Evolutionary conservation across 1,139 yeast species (phyloP), one percentile per base, ranked within the genome.

Genomic region (Nakaseomyces bracarensis): DNA sequence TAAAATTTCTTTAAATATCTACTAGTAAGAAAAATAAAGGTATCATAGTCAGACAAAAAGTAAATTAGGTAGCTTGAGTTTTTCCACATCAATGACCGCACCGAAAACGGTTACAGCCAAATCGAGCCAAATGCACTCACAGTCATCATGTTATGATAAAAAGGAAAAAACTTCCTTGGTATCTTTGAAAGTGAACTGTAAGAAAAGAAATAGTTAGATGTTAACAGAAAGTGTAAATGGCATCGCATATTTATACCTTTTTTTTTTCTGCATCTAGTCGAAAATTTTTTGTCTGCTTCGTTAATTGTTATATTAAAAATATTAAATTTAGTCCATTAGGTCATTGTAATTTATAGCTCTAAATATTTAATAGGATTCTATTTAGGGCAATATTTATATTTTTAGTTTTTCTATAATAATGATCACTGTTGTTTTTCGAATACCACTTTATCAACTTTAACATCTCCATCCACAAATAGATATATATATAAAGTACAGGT

Each of bases 91-190:
- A 80, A 77, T 81, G 71, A 48, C 36, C 36, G 26, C 13, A 33
- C 36, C 42, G 10, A 16, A 18, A 30, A 29, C 11, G 40, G 36
- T 33, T 26, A 41, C 42, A 45, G 72, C 36, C 63, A 79, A 77
- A 84, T 79, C 83, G 84, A 79, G 85, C 84, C 85, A 79, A 79
- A 79, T 79, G 85, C 85, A 79, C 84, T 79, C 85, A 60, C 65
- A 62, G 73, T 77, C 83, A 77, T 77, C 83, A 77, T 69, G 42
- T 42, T 42, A 44, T 69, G 42, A 41, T 41, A 44, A 27, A n/a
- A 34, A 44, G 47, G 45, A 43, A 47, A 46, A 39, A 38, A 46
- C 49, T 47, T 44, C 46, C 49, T 43, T 40, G 30, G 30, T 6
- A 9, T n/a, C 14, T 27, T 10, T n/a, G n/a, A n/a, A n/a, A n/a